Percentiles rank a stretch among this genome's conserved stretches.
These are phyloP conservation scores for Astraeus odoratus DNA, from an alignment of 768 basidiomycete genomes.

Conservation along the genomic window DNA sequence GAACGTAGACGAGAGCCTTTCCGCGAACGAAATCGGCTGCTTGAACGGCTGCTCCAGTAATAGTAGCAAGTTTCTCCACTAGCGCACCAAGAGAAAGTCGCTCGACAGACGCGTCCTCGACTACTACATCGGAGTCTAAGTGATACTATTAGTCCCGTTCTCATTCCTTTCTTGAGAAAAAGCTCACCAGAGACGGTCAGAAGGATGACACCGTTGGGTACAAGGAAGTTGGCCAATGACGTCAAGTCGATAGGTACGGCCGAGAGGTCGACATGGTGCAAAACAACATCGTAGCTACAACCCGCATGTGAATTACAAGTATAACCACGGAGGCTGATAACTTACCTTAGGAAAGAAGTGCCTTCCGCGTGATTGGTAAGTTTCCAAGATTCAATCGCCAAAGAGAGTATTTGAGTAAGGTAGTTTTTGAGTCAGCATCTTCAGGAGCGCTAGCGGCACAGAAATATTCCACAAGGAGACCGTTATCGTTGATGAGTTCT, in stretches of 20 bases:
- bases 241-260: slow-evolving; percentile 14
- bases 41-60: slow-evolving; percentile 9
- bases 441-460: slow-evolving; percentile 11
- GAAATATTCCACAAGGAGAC: slow-evolving; percentile 12
- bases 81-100: slow-evolving; percentile 10
- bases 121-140: slow-evolving; percentile 13
- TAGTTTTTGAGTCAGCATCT: slow-evolving; percentile 20
- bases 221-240: slow-evolving; percentile 20
- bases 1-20: slow-evolving; percentile 11
- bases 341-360: slow-evolving; percentile 10
- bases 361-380: slow-evolving; percentile 4
- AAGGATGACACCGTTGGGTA: slow-evolving; percentile 15
- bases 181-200: slow-evolving; percentile 17
- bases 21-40: slow-evolving; percentile 8
- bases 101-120: slow-evolving; percentile 12
- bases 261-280: slow-evolving; percentile 16
- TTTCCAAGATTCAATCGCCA: slow-evolving; percentile 17
- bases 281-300: slow-evolving; percentile 10
- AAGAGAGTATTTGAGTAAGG: slow-evolving; percentile 7
- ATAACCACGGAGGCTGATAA: not conserved
- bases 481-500: slow-evolving; percentile 10
- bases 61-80: slow-evolving; percentile 6
- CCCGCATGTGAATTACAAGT: not conserved
- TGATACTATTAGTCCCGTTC: not conserved
- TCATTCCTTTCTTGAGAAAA: not conserved